These are phyloP conservation scores for Castanospermum australe DNA, from an alignment of 306 rosid genomes.

Conservation along the genomic window DNA sequence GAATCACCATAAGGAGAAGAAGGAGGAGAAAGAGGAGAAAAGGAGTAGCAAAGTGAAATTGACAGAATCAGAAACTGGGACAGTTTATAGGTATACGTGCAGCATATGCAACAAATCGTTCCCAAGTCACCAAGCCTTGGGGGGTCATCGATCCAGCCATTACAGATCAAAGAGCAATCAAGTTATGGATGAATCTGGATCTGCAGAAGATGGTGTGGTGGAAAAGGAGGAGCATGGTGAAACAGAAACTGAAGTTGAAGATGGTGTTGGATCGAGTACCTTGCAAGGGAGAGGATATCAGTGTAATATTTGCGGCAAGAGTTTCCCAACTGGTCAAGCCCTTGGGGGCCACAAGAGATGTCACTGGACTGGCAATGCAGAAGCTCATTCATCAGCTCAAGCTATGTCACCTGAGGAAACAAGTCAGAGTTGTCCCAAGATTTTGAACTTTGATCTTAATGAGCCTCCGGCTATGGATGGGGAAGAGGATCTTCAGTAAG, in stretches of 20 bases:
- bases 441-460: constrained; percentile 45
- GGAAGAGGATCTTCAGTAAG: constrained; percentile 16
- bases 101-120: constrained; percentile 32
- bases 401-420: too few relatives aligned
- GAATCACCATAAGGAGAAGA: too few relatives aligned
- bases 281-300: too few relatives aligned
- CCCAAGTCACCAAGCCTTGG: constrained; percentile 48
- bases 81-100: constrained; percentile 19
- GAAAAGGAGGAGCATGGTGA: background rate
- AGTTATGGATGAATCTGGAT: background rate
- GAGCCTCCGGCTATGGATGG: constrained; percentile 37
- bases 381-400: background rate
- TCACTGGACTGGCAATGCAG: background rate
- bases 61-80: background rate
- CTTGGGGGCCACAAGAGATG: constrained; percentile 32
- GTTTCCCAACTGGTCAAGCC: constrained; percentile 16
- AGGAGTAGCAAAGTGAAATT: too few relatives aligned
- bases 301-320: constrained; percentile 4
- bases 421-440: background rate
- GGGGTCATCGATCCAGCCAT: constrained; percentile 50
- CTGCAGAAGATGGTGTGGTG: background rate
- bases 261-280: background rate
- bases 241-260: background rate
- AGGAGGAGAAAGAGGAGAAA: too few relatives aligned
- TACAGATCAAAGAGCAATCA: constrained; percentile 19